Evolutionary conservation across 495 filamentous ascomycete genomes (phyloP).

Genomic region (Podospora australis): DNA sequence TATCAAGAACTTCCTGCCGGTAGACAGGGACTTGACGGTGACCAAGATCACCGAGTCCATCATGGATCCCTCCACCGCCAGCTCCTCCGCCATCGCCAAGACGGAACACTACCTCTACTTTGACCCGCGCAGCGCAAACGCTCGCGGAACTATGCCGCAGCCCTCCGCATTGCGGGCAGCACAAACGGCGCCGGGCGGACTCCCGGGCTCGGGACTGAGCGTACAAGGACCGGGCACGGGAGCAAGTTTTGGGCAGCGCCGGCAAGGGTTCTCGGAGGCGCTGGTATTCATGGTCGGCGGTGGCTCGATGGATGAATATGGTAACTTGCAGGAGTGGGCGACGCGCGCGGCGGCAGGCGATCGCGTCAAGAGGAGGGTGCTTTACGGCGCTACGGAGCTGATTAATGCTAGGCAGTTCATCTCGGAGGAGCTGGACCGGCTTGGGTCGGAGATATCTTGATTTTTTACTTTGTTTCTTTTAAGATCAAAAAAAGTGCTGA

Average conservation of each 20-base stretch:
- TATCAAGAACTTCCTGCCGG: constrained; percentile 96
- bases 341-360: constrained; percentile 54
- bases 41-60: constrained; percentile 97
- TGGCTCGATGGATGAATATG: constrained; percentile 98
- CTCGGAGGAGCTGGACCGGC: constrained; percentile 64
- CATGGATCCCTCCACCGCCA: constrained; percentile 91
- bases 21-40: constrained; percentile 88
- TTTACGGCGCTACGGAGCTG: constrained; percentile 94
- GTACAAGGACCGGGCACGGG: constrained; percentile 56
- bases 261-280: constrained; percentile 91
- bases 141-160: constrained; percentile 85
- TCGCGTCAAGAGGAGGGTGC: constrained; percentile 61
- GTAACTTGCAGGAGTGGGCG: constrained; percentile 96
- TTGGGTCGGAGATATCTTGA: constrained; percentile 54
- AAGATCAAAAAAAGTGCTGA: too few species aligned
- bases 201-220: constrained; percentile 37
- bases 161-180: constrained; percentile 47
- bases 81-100: constrained; percentile 87
- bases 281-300: constrained; percentile 96
- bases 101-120: constrained; percentile 99
- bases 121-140: constrained; percentile 87
- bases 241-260: constrained; percentile 86
- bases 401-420: constrained; percentile 88
- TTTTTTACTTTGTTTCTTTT: neutral
- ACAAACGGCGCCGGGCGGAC: constrained; percentile 34